These are phyloP conservation scores for Aspergillus phoenicis DNA, from an alignment of 2,329 filamentous ascomycete species.

Conservation along the genomic window DNA sequence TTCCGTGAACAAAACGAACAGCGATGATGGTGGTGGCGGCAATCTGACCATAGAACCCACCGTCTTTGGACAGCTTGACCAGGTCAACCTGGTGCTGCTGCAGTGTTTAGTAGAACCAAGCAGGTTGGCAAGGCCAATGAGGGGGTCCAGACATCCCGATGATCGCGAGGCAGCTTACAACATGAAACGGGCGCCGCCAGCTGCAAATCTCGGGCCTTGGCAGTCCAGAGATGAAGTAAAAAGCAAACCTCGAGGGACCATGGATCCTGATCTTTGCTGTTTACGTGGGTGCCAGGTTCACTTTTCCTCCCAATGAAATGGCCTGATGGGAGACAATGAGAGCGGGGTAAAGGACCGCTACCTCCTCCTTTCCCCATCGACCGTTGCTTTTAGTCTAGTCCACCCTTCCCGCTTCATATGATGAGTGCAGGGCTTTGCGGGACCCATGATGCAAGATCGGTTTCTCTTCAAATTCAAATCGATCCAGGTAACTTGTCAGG, in stretches of 20 bases:
- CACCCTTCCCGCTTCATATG: background rate
- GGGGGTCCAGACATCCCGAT: conserved; percentile 12
- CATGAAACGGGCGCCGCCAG: conserved; percentile 12
- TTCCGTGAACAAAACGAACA: background rate
- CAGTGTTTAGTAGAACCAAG: conserved; percentile 14
- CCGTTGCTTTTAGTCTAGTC: background rate
- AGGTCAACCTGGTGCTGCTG: conserved; percentile 12
- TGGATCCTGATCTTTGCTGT: background rate
- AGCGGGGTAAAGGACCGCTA: conserved; percentile 14
- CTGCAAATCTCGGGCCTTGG: conserved; percentile 11
- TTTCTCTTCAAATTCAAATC: background rate
- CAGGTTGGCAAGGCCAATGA: conserved; percentile 12
- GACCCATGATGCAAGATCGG: conserved; percentile 10
- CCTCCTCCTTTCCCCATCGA: background rate
- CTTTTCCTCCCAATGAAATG: conserved; percentile 14
- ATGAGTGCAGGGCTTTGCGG: conserved; percentile 2
- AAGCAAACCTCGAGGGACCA: conserved; percentile 10
- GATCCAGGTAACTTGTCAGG: background rate
- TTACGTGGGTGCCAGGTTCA: conserved; percentile 9
- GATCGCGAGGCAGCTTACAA: conserved; percentile 15
- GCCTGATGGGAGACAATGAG: conserved; percentile 7
- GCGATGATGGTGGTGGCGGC: conserved; percentile 11
- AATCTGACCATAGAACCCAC: conserved; percentile 9
- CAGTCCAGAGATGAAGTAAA: conserved; percentile 10
- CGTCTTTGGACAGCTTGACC: background rate